Base-by-base conservation (phyloP, 2,329 filamentous ascomycete genomes). In the Aspergillus sp. region DNA sequence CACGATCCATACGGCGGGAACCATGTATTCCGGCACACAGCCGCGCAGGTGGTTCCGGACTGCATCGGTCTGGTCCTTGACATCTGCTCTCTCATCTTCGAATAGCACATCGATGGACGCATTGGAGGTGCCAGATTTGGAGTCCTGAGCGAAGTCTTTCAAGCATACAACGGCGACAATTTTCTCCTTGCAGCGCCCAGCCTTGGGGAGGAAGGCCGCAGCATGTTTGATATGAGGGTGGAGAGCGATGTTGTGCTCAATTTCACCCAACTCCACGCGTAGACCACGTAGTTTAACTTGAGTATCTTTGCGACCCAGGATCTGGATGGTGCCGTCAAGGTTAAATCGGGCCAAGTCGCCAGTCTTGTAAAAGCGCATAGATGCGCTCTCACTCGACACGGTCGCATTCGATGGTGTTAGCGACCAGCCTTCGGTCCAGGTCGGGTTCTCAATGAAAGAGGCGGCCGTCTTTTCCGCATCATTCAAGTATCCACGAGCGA, bases 281-380 rank as follows among this genome's bases (percentile, higher is more conserved):
- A 59, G 44, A 23, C 60, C 60, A 17, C 49, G 52, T 3, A 62
- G 13, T 19, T 62, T 61, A 5, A 58, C 50, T 30, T 61, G 59
- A 2, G 59, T 50, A 6, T 61, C 59, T 49, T 50, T 54, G 32
- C 60, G 60, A 6, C 60, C 56, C 1, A 62, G 4, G 21, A 53
- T 39, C 11, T 36, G 19, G 13, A 62, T 23, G 15, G 36, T 23
- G 6, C 60, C 60, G 30, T 38, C 60, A 3, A 44, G 48, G 5
- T 25, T 23, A 27, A 48, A 53, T 11, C 38, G 27, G 4, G 36
- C 60, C 17, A 62, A 27, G 25, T 62, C 60, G 0, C 60, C 60
- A 0, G 60, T 57, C 15, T 48, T 32, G 32, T 62, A 62, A 5
- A 60, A 41, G 38, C 38, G 38, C 38, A 17, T 41, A 7, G 15